Percentiles rank a stretch among this genome's conserved stretches.
Conservation (phyloP, 2,329 filamentous ascomycete genomes). For the Aspergillus amoenus region DNA sequence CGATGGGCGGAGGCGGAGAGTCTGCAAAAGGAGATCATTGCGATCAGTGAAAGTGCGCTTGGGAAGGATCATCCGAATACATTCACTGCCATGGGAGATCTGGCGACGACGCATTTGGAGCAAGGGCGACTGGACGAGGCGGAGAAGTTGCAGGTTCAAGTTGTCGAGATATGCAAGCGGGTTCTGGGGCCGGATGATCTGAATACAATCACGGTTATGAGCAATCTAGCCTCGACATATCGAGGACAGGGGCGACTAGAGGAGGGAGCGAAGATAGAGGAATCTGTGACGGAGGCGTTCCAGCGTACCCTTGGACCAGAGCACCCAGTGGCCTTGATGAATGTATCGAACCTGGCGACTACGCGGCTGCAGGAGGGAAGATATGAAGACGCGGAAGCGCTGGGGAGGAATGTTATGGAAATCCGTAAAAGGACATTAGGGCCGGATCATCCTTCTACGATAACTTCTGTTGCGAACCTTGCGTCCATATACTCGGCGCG, state of each 20-base stretch:
- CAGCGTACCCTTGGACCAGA: neutral
- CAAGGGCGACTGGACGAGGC: neutral
- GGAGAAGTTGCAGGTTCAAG: neutral
- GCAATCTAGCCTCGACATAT: neutral
- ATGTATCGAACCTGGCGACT: neutral
- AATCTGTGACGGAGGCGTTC: neutral
- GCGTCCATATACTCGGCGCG: neutral
- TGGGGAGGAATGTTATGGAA: neutral
- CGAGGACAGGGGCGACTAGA: neutral
- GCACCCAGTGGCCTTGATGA: neutral
- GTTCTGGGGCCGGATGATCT: neutral
- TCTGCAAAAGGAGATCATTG: neutral
- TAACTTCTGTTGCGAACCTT: neutral
- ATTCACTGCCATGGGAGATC: neutral
- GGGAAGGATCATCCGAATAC: neutral
- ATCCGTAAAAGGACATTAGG: neutral
- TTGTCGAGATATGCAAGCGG: neutral
- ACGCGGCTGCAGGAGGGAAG: neutral
- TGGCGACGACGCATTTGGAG: neutral
- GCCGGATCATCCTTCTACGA: neutral
- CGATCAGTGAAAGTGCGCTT: neutral
- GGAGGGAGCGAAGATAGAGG: neutral
- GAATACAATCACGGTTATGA: neutral
- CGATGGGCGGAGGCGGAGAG: neutral
- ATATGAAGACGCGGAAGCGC: neutral